Evolutionary conservation across 768 basidiomycete species (phyloP), one percentile per base, ranked within the genome.

Genomic region (Trametes gibbosa): DNA sequence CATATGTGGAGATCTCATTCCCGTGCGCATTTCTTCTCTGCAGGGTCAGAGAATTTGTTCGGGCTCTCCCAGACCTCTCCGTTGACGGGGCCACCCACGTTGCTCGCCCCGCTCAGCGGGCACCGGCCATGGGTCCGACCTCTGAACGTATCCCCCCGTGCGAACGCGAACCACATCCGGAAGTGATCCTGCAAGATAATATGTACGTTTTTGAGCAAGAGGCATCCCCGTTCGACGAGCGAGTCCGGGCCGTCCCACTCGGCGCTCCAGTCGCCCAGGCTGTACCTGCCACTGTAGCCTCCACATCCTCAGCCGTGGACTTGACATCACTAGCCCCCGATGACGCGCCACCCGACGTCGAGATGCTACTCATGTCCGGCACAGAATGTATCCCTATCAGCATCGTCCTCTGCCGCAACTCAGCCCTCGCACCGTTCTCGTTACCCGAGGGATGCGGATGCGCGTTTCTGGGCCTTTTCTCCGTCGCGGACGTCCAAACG

Each of bases 381-480:
- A 32, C 8, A 4, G 23, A 29, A 7, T 13, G 19, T 23, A 19
- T 50, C 5, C 59, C 49, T 17, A 29, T 54, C 41, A 55, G 41
- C 42, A 23, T 60, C 25, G 23, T 60, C 3, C 48, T 60, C 16
- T 60, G 53, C 21, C 13, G 42, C 2, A 37, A 35, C 17, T 47
- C 59, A 13, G 29, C 29, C 1, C 25, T 60, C 7, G 29, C 48
- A 0, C 52, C 59, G 3, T 39, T 55, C 39, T 6, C 14, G 5
- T 42, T 60, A 12, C 53, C 53, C 6, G 46, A 35, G 8, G 48
- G 34, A 16, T 45, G 53, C 24, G 59, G 53, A 1, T 60, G 59
- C 27, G 53, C 53, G 3, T 50, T 60, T 17, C 32, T 60, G 3
- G 59, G 59, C 4, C 50, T 60, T 12, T 60, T 60, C 53, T 19